Evolutionary conservation across 2,329 filamentous ascomycete species (phyloP).

Genomic region (Geoglossum cookeanum): DNA sequence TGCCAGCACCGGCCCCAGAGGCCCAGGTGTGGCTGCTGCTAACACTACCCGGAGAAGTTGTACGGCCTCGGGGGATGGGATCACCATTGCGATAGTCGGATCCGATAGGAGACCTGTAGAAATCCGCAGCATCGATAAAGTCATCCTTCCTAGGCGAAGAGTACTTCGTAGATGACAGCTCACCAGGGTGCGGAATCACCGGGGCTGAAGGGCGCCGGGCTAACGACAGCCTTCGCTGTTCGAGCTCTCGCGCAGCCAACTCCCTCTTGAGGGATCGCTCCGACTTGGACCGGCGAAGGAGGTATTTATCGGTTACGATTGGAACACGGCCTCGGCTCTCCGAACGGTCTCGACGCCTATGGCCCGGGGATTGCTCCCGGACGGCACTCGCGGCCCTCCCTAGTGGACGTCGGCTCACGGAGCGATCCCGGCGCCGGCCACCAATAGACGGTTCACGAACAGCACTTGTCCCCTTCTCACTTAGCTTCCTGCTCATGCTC

Average conservation of each 20-base stretch:
- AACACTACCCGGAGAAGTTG: not conserved
- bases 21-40: not conserved
- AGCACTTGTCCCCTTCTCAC: conserved; percentile 25
- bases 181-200: conserved; percentile 55
- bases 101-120: conserved; percentile 17
- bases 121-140: conserved; percentile 19
- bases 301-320: not conserved
- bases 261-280: conserved; percentile 40
- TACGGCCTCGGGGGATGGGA: not conserved
- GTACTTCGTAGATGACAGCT: conserved; percentile 25
- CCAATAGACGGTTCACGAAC: conserved; percentile 28
- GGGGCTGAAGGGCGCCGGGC: conserved; percentile 64
- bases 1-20: conserved; percentile 17
- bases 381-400: not conserved
- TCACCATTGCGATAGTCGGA: not conserved
- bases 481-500: conserved; percentile 25
- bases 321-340: not conserved
- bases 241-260: conserved; percentile 63
- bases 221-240: conserved; percentile 70
- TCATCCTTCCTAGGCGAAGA: conserved; percentile 19
- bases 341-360: not conserved
- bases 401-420: conserved; percentile 14
- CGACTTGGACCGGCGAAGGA: not conserved
- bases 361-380: not conserved
- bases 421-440: conserved; percentile 17